phyloP scores from a whole-genome alignment of 169 alveolate species.

The Cryptosporidium tyzzeri region DNA sequence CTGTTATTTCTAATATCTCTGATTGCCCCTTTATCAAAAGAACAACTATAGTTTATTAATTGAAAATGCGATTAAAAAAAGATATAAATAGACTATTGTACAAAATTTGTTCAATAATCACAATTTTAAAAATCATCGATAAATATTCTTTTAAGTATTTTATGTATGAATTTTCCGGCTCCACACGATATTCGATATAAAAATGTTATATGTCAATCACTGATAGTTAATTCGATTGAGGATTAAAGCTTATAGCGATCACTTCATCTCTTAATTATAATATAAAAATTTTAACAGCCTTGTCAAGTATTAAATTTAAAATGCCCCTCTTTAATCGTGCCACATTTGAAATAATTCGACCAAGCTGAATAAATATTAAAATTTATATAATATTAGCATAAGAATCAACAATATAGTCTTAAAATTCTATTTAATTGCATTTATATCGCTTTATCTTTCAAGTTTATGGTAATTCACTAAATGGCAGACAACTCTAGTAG shows the following conservation, averaged over 20 bases:
- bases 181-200: not conserved
- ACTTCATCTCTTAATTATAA: not conserved
- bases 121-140: not conserved
- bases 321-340: constrained; percentile 27
- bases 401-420: not conserved
- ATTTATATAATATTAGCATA: not conserved
- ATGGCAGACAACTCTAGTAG: constrained; percentile 57
- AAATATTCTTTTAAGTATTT: no score
- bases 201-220: not conserved
- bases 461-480: constrained; percentile 23
- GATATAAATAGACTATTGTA: no score
- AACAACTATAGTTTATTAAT: no score
- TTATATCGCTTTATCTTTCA: not conserved
- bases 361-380: not conserved
- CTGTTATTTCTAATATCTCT: not conserved
- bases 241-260: not conserved
- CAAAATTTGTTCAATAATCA: no score
- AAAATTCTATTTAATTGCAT: not conserved
- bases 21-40: not conserved
- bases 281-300: not conserved
- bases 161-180: no score
- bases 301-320: constrained; percentile 24
- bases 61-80: no score
- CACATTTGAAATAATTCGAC: constrained; percentile 17
- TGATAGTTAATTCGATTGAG: no score